phyloP scores from a whole-genome alignment of 2,329 filamentous ascomycete species.

The Berkeleyomyces basicola region DNA sequence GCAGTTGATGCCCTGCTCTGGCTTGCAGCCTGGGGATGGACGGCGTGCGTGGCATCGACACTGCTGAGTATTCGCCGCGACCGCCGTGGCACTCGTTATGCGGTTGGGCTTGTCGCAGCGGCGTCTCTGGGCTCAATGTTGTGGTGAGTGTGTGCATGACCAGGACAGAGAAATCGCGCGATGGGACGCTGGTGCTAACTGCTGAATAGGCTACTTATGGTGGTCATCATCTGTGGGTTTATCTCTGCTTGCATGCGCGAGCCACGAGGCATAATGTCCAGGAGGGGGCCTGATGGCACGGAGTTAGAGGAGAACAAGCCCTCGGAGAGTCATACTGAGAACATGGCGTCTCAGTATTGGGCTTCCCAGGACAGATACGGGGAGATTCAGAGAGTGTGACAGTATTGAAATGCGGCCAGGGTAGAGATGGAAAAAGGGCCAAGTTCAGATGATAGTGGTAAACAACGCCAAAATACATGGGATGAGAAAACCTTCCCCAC shows the following conservation, averaged over 20 bases:
- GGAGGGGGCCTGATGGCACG: not conserved
- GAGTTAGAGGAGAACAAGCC: slow-evolving; percentile 3
- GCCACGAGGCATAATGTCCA: not conserved
- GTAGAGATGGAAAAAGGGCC: not conserved
- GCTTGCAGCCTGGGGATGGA: slow-evolving; percentile 28
- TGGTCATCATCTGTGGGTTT: not conserved
- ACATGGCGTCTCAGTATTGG: not conserved
- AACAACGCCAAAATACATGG: not conserved
- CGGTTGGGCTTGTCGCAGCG: slow-evolving; percentile 23
- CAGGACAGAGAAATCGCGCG: not conserved
- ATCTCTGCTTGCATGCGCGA: not conserved
- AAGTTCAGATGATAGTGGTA: not conserved
- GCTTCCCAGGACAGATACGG: not conserved
- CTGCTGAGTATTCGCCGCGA: slow-evolving; percentile 16
- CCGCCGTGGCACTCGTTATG: slow-evolving; percentile 9
- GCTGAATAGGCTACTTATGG: not conserved
- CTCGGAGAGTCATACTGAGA: not conserved
- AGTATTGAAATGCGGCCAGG: not conserved
- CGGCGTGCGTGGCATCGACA: slow-evolving; percentile 22
- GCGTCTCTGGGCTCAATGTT: slow-evolving; percentile 26
- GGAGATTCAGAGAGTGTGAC: not conserved
- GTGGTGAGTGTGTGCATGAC: slow-evolving; percentile 20
- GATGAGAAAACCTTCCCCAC: too few species aligned
- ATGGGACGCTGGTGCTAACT: not conserved
- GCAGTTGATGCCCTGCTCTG: slow-evolving; percentile 27